Evolutionary conservation across 129 eudicot genomes (phyloP).

Genomic region (Sambucus nigra): DNA sequence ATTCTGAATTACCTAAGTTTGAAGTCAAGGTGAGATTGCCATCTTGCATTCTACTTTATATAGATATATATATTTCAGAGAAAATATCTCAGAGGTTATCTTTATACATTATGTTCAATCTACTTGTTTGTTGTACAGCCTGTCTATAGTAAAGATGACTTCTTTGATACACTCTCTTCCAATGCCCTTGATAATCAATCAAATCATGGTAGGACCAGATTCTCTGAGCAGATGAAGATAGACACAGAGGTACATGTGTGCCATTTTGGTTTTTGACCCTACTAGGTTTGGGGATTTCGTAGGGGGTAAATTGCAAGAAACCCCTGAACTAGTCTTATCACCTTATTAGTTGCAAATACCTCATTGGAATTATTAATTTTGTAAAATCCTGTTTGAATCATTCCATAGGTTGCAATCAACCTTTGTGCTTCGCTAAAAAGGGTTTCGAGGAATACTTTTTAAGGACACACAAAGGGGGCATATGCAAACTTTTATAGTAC

Average conservation of each 20-base stretch:
- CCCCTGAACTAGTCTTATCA: too few relatives aligned
- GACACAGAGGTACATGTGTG: conserved; percentile 62
- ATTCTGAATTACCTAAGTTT: conserved; percentile 39
- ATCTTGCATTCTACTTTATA: neutral
- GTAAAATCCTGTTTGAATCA: too few relatives aligned
- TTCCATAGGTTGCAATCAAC: too few relatives aligned
- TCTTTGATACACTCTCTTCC: conserved; percentile 74
- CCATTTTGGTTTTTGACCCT: neutral
- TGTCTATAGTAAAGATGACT: conserved; percentile 82
- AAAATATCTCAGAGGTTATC: neutral
- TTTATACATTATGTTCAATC: neutral
- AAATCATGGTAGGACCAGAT: conserved; percentile 44
- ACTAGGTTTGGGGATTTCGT: neutral
- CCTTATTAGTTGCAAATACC: too few relatives aligned
- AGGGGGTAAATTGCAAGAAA: too few relatives aligned
- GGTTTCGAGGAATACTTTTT: too few relatives aligned
- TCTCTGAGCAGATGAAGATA: conserved; percentile 84
- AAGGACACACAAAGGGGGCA: too few relatives aligned
- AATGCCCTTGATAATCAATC: conserved; percentile 43
- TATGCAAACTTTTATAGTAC: too few relatives aligned
- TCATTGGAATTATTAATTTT: too few relatives aligned
- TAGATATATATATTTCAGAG: neutral
- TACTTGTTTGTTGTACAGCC: conserved; percentile 41
- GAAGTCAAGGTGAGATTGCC: conserved; percentile 44
- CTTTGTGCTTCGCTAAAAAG: too few relatives aligned